These are phyloP conservation scores for Capronia epimyces DNA, from an alignment of 2,329 filamentous ascomycete genomes.

Conservation along the genomic window DNA sequence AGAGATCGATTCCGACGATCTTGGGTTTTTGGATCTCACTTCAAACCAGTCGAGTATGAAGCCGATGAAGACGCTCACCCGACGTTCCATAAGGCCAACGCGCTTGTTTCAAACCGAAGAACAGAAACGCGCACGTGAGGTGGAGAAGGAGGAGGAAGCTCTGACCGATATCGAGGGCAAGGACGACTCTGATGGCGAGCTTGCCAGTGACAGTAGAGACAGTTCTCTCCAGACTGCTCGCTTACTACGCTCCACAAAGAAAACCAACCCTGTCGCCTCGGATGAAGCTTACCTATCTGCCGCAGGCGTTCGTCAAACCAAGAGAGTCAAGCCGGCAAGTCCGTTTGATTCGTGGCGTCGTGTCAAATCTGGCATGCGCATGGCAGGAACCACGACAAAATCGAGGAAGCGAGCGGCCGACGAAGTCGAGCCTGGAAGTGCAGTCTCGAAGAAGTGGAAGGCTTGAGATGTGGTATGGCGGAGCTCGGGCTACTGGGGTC, in stretches of 20 bases:
- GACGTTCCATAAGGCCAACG: slow-evolving; percentile 55
- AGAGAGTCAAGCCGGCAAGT: slow-evolving; percentile 17
- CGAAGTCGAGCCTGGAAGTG: neutral
- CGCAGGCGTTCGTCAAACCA: neutral
- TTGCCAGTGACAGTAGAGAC: neutral
- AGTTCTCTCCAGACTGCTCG: slow-evolving; percentile 6
- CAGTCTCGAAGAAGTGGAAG: slow-evolving; percentile 11
- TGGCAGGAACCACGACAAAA: slow-evolving; percentile 10
- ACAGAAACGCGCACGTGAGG: slow-evolving; percentile 37
- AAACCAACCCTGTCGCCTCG: neutral
- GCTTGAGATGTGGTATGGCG: neutral
- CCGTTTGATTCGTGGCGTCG: slow-evolving; percentile 30
- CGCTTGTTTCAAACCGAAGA: slow-evolving; percentile 52
- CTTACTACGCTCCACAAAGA: slow-evolving; percentile 16
- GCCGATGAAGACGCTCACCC: slow-evolving; percentile 48
- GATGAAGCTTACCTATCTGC: neutral
- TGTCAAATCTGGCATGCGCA: slow-evolving; percentile 21
- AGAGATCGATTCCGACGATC: slow-evolving; percentile 39
- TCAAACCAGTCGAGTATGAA: slow-evolving; percentile 35
- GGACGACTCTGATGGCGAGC: slow-evolving; percentile 5
- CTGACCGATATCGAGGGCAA: slow-evolving; percentile 51
- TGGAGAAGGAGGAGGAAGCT: slow-evolving; percentile 48
- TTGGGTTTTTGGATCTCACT: slow-evolving; percentile 39
- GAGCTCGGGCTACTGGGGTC: neutral
- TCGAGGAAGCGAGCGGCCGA: slow-evolving; percentile 23